phyloP scores from a whole-genome alignment of 2,329 filamentous ascomycete genomes.

The Fusarium sambucinum region DNA sequence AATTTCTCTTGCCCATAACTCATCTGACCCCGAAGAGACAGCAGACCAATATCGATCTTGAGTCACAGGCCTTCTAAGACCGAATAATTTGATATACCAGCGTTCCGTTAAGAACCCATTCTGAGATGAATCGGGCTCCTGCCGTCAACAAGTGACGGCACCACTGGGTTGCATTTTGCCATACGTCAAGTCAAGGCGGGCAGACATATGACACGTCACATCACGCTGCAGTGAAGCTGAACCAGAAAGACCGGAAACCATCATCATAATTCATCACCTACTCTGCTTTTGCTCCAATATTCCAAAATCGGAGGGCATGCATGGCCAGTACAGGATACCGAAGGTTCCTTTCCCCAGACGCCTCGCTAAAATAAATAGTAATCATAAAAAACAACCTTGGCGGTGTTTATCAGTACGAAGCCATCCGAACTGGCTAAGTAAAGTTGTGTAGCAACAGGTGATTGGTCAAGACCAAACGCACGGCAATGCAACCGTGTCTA shows the following conservation, averaged over 20 bases:
- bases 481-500: constrained; percentile 49
- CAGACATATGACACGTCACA: constrained; percentile 2
- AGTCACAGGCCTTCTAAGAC: constrained; percentile 56
- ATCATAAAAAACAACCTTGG: constrained; percentile 33
- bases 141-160: constrained; percentile 79
- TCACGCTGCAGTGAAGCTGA: constrained; percentile 22
- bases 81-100: constrained; percentile 71
- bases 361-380: constrained; percentile 52
- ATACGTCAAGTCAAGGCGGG: constrained; percentile 11
- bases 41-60: constrained; percentile 42
- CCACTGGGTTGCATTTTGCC: constrained; percentile 66
- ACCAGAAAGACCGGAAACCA: constrained; percentile 32
- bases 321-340: constrained; percentile 36
- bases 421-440: constrained; percentile 13
- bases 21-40: constrained; percentile 49
- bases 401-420: constrained; percentile 34
- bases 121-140: constrained; percentile 76
- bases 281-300: constrained; percentile 36
- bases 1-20: constrained; percentile 58
- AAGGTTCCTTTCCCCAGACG: constrained; percentile 49
- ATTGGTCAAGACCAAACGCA: constrained; percentile 17
- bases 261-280: constrained; percentile 48
- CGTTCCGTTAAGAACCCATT: constrained; percentile 84
- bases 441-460: constrained; percentile 23
- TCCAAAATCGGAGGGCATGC: constrained; percentile 30